phyloP scores from a whole-genome alignment of 257 asterid species.

The Solanum chmielewskii region DNA sequence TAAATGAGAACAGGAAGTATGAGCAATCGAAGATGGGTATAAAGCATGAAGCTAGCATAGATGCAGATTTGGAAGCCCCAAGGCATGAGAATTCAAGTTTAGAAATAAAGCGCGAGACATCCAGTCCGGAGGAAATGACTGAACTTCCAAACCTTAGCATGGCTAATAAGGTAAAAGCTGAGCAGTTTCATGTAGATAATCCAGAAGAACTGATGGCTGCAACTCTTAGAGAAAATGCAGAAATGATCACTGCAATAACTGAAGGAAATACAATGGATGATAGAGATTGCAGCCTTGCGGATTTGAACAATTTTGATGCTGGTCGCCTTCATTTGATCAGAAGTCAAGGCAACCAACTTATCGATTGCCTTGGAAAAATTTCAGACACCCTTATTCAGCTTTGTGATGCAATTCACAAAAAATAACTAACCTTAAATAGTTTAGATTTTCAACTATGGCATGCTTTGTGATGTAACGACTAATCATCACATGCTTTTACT shows the following conservation, averaged over 20 bases:
- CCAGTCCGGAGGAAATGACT: background rate
- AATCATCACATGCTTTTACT: background rate
- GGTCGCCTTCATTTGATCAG: constrained; percentile 33
- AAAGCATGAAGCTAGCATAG: constrained; percentile 3
- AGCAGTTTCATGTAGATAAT: constrained; percentile 13
- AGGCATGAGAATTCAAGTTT: background rate
- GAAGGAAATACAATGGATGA: constrained; percentile 44
- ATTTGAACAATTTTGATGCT: constrained; percentile 35
- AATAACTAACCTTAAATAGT: background rate
- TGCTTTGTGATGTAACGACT: background rate
- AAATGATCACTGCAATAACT: constrained; percentile 36
- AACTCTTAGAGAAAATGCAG: constrained; percentile 36
- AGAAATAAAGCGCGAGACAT: background rate
- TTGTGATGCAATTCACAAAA: constrained; percentile 27
- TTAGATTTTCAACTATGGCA: background rate
- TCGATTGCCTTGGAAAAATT: constrained; percentile 46
- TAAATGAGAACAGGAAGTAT: constrained; percentile 24
- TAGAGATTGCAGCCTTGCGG: constrained; percentile 27
- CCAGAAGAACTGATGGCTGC: constrained; percentile 39
- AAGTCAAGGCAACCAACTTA: constrained; percentile 56
- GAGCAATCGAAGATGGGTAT: constrained; percentile 23
- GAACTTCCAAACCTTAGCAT: constrained; percentile 1
- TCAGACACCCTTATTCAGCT: constrained; percentile 48
- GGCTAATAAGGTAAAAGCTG: constrained; percentile 5
- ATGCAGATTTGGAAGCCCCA: background rate